Percentiles rank a stretch among this genome's conserved stretches.
Conservation (phyloP, 495 filamentous ascomycete species). For the Penicilliopsis zonata region DNA sequence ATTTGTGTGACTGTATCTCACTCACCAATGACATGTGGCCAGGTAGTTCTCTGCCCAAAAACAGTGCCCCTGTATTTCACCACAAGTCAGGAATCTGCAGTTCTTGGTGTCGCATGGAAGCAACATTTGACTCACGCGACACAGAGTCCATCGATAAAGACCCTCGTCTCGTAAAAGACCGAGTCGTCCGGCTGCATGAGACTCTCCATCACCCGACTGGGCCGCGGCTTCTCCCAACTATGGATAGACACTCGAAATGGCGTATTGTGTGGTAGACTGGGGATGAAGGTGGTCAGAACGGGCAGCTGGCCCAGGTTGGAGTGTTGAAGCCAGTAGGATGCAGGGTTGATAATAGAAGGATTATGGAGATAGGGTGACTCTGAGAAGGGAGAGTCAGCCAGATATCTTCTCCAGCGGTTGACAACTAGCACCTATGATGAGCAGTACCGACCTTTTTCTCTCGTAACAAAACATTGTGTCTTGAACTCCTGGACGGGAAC, state of each 20-base stretch:
- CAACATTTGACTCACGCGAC: conserved; percentile 41
- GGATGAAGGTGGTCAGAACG: conserved; percentile 65
- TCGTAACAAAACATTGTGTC: conserved; percentile 65
- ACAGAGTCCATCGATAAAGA: conserved; percentile 59
- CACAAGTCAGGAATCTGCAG: too few relatives aligned
- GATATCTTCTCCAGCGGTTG: not conserved
- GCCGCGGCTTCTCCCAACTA: conserved; percentile 58
- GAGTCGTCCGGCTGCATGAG: conserved; percentile 49
- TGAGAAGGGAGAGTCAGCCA: conserved; percentile 1
- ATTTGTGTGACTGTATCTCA: not conserved
- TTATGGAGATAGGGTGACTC: conserved; percentile 26
- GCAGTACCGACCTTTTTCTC: conserved; percentile 46
- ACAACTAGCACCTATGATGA: not conserved
- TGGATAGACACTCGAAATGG: conserved; percentile 72
- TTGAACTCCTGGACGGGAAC: conserved; percentile 80
- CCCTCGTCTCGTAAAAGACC: conserved; percentile 53
- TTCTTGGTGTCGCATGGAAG: conserved; percentile 1
- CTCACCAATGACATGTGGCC: conserved; percentile 49
- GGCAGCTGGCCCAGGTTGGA: conserved; percentile 41
- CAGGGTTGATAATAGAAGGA: conserved; percentile 14
- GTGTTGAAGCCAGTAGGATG: conserved; percentile 15
- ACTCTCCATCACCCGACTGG: conserved; percentile 47
- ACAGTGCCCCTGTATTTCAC: conserved; percentile 42
- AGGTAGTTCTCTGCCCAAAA: conserved; percentile 42
- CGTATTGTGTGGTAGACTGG: conserved; percentile 45